Evolutionary conservation across 139 green algal genomes (phyloP).

Genomic region (Chlorella vulgaris): DNA sequence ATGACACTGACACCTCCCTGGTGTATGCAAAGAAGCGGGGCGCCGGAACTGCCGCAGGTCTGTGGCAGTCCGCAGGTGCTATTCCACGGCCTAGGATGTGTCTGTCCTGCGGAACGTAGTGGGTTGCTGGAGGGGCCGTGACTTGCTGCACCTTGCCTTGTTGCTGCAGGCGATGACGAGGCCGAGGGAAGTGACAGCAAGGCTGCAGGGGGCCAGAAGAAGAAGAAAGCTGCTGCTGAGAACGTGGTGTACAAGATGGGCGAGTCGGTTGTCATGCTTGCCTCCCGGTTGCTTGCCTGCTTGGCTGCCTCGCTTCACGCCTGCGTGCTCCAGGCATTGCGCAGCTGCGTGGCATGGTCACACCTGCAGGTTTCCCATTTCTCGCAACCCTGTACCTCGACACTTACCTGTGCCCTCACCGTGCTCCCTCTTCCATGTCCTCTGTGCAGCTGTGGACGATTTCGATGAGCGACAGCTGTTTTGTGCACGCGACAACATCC

Average conservation of each 20-base stretch:
- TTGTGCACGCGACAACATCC: conserved; percentile 9
- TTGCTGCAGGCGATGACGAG: neutral
- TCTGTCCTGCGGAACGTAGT: no score
- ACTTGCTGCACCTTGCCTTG: neutral
- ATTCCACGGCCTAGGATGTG: no score
- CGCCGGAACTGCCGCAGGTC: neutral
- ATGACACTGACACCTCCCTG: conserved; percentile 16
- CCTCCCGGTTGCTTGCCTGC: neutral
- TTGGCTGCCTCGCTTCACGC: neutral
- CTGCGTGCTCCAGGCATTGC: neutral
- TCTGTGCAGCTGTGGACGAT: conserved; percentile 6
- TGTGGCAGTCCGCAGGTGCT: no score
- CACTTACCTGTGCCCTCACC: neutral
- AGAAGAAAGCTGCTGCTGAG: neutral
- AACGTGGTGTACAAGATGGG: neutral
- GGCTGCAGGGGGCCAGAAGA: neutral
- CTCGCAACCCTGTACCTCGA: no score
- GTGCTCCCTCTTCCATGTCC: neutral
- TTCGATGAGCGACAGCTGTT: conserved; percentile 33
- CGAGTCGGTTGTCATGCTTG: neutral
- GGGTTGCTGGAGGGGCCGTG: no score
- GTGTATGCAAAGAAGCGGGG: neutral
- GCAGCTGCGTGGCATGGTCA: no score
- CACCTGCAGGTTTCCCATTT: no score
- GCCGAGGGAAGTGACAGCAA: neutral